Base-by-base conservation (phyloP, 805 yeast genomes). In the Vanderwaltozyma tropicalis region DNA sequence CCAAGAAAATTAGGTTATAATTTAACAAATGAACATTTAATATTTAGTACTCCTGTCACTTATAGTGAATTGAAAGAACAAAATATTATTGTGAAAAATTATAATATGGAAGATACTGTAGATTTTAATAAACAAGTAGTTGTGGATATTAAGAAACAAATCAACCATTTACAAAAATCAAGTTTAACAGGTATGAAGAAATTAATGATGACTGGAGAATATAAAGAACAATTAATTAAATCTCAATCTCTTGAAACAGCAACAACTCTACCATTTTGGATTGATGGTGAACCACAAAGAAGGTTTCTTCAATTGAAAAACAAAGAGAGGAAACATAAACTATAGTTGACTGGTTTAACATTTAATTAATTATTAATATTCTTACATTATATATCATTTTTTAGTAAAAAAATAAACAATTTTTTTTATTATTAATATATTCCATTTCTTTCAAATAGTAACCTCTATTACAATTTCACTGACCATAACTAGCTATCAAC, bases 1-100 rank as follows among this genome's bases (percentile, higher is more conserved):
- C 73, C 79, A 27, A 59, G 68, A 44, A 71, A 92, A 50, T 63
- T 86, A 39, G 95, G 95, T 1, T 65, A 80, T 62, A 74, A 84
- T 42, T 70, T 68, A 41, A 78, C 92, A 4, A 69, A 79, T 35
- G 92, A 85, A 59, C 85, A 85, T 5, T 62, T 86, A 32, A 64
- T 84, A 41, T 69, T 81, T 37, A 74, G 86, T 2, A 71, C 71
- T 50, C 86, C 83, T 15, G 70, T 86, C 22, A 45, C 55, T 1
- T 80, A 80, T 27, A 49, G 64, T 11, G 80, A 75, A 24, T 67
- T 86, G 55, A 5, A 24, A 7, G 57, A 64, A 10, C 58, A 67
- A 32, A 89, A 89, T 0, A 69, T 82, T 37, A 58, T 83, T 44
- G 77, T 79, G 57, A 68, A 75, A 56, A 59, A 74, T 20, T 79